Conservation (phyloP, 2,329 filamentous ascomycete species). For the Trichoderma sp. region DNA sequence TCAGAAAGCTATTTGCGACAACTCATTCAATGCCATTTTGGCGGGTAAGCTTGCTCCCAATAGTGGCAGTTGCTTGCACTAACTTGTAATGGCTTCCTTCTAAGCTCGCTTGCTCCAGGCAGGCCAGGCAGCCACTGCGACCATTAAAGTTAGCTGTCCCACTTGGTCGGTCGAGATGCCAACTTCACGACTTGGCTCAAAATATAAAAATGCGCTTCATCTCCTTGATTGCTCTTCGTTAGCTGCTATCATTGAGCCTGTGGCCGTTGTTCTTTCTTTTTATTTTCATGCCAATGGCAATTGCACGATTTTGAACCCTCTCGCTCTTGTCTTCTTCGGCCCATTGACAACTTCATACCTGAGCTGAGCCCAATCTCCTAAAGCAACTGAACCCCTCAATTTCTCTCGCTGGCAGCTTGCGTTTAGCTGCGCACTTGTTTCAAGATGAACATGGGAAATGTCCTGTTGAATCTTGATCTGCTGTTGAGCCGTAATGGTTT, state of each 20-base stretch:
- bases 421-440: not conserved
- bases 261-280: not conserved
- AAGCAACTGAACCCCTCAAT: not conserved
- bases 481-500: slow-evolving; percentile 18
- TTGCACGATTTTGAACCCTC: not conserved
- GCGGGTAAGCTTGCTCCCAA: not conserved
- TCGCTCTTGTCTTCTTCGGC: too few relatives aligned
- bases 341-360: not conserved
- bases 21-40: not conserved
- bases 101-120: not conserved
- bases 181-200: not conserved
- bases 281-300: not conserved
- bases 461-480: slow-evolving; percentile 19
- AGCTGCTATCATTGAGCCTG: not conserved
- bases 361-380: not conserved
- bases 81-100: not conserved
- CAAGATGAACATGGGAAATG: slow-evolving; percentile 20
- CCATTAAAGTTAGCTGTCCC: slow-evolving; percentile 7
- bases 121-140: not conserved
- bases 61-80: not conserved
- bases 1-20: not conserved
- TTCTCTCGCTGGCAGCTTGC: not conserved
- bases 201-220: not conserved
- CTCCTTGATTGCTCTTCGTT: not conserved
- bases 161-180: not conserved